A percentile compares a stretch with the other conserved stretches of the same genome.
Conservation (phyloP, 352 stramenopile genomes). For the Phytophthora citrophthora region DNA sequence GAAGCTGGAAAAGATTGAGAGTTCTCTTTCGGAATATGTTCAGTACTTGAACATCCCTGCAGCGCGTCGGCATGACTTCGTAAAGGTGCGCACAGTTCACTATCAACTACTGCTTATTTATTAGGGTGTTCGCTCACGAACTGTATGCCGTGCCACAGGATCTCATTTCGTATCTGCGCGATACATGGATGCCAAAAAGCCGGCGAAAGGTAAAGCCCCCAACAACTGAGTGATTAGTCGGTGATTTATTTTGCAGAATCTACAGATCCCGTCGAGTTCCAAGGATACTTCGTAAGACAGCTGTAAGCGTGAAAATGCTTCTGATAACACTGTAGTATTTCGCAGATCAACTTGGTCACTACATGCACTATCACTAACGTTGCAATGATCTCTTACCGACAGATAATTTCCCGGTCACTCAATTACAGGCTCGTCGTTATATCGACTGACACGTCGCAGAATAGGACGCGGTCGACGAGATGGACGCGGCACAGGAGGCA, state of each 20-base stretch:
- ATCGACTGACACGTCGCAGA: slow-evolving; percentile 59
- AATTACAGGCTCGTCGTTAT: slow-evolving; percentile 50
- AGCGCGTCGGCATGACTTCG: slow-evolving; percentile 56
- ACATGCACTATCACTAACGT: not conserved
- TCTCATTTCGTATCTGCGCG: slow-evolving; percentile 54
- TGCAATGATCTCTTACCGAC: not conserved
- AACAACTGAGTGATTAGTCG: slow-evolving; percentile 1
- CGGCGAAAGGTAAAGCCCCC: slow-evolving; percentile 7
- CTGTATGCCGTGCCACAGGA: slow-evolving; percentile 35
- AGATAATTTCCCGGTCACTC: slow-evolving; percentile 22
- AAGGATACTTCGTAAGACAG: slow-evolving; percentile 2
- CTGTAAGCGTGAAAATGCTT: slow-evolving; percentile 11
- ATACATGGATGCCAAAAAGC: slow-evolving; percentile 41
- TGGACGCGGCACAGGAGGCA: slow-evolving; percentile 28
- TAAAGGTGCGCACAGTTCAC: slow-evolving; percentile 43
- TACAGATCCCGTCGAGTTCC: slow-evolving; percentile 3
- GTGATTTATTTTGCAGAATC: slow-evolving; percentile 33
- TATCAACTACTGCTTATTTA: not conserved
- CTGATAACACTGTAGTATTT: not conserved
- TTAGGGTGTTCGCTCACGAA: not conserved
- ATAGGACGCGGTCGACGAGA: slow-evolving; percentile 44
- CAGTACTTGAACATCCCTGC: slow-evolving; percentile 67
- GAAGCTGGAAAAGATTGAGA: slow-evolving; percentile 80
- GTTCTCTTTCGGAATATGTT: slow-evolving; percentile 73
- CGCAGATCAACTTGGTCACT: slow-evolving; percentile 2